These are phyloP conservation scores for Platanthera guangdongensis DNA, from an alignment of 106 monocot genomes.

Conservation along the genomic window DNA sequence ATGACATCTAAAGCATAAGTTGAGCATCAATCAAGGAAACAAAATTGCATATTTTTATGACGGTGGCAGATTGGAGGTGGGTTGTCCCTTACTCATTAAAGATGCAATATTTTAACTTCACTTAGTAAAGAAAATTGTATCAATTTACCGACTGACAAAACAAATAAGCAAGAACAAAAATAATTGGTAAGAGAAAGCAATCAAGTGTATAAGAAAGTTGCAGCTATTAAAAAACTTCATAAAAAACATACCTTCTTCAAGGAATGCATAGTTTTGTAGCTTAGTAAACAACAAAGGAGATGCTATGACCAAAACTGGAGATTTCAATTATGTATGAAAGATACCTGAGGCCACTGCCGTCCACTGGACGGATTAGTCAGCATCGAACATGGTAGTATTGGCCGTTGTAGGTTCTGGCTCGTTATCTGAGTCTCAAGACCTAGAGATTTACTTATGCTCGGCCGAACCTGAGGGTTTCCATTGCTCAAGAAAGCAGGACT, in stretches of 20 bases:
- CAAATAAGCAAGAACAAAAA: neutral
- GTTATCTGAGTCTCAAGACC: neutral
- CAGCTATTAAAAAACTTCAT: neutral
- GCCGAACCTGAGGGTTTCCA: neutral
- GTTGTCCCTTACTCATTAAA: neutral
- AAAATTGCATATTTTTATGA: neutral
- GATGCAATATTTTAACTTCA: neutral
- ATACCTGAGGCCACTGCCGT: slow-evolving; percentile 4
- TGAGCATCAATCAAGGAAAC: neutral
- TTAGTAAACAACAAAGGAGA: neutral
- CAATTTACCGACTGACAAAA: neutral
- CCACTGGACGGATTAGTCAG: neutral
- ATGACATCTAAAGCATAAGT: neutral
- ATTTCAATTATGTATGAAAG: neutral
- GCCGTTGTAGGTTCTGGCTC: neutral
- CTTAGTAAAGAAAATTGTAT: neutral
- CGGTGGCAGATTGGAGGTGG: neutral
- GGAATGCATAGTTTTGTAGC: neutral
- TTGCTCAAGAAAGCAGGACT: neutral
- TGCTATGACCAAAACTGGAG: neutral
- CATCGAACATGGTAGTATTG: neutral
- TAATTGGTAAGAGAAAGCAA: neutral
- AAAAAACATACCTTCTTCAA: neutral
- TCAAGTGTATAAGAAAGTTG: neutral
- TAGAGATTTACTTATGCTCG: neutral